phyloP scores from a whole-genome alignment of 2,329 filamentous ascomycete species.

The Aspergillus ruber region DNA sequence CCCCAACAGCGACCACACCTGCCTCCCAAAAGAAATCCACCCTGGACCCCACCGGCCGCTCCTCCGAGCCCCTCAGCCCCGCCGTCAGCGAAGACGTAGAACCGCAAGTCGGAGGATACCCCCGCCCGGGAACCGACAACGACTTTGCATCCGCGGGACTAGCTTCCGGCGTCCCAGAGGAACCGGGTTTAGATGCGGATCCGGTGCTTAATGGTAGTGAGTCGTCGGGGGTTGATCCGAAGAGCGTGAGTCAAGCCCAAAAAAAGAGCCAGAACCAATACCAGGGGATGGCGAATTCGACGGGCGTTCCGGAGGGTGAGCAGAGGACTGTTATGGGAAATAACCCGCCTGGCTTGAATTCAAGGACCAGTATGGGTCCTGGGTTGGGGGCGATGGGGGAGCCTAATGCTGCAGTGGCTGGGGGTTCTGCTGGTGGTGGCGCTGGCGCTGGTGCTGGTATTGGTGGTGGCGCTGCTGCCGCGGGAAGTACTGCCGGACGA shows the following conservation, averaged over 20 bases:
- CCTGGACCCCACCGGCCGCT: not conserved
- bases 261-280: not conserved
- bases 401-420: constrained; percentile 1
- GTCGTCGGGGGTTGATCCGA: not conserved
- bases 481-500: not conserved
- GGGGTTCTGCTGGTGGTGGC: not conserved
- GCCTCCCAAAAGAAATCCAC: not conserved
- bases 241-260: not conserved
- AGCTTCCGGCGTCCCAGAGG: not conserved
- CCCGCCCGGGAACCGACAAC: not conserved
- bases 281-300: not conserved
- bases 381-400: not conserved
- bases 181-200: not conserved
- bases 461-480: not conserved
- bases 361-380: not conserved
- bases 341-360: not conserved
- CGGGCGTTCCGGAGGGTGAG: not conserved
- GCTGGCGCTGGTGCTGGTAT: not conserved
- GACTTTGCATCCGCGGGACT: not conserved
- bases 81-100: not conserved
- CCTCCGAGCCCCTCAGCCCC: not conserved
- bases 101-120: not conserved
- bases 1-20: constrained; percentile 9
- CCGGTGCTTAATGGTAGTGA: not conserved
- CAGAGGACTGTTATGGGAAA: not conserved